Evolutionary conservation across 352 stramenopile genomes (phyloP).

Genomic region (Stramenopiles sp.): DNA sequence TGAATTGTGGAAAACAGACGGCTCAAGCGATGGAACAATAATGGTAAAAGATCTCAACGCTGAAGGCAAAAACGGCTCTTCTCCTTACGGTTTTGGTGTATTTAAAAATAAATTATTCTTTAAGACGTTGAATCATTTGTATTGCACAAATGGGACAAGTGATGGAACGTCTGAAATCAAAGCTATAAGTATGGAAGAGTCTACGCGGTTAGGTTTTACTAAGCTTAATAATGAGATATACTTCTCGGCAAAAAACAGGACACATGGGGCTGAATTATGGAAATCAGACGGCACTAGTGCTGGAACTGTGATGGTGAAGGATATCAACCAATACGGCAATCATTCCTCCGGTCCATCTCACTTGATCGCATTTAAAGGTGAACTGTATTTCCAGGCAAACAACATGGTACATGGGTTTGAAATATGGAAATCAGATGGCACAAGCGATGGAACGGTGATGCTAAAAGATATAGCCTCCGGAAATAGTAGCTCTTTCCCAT

Average conservation of each 20-base stretch:
- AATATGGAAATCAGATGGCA: constrained; percentile 48
- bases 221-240: too few species aligned
- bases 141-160: too few species aligned
- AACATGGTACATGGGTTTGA: constrained; percentile 36
- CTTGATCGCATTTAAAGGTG: not conserved
- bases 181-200: too few species aligned
- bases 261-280: constrained; percentile 48
- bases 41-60: constrained; percentile 49
- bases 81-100: too few species aligned
- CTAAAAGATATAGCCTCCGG: constrained; percentile 41
- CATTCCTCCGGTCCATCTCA: not conserved
- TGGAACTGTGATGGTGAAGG: constrained; percentile 37
- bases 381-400: constrained; percentile 46
- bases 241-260: constrained; percentile 41
- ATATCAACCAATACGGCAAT: constrained; percentile 35
- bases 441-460: constrained; percentile 31
- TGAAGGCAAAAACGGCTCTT: too few species aligned
- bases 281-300: constrained; percentile 34
- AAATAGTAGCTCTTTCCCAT: constrained; percentile 15
- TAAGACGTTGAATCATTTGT: too few species aligned
- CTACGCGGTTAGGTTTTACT: constrained; percentile 27
- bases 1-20: constrained; percentile 14
- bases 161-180: too few species aligned
- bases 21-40: constrained; percentile 30
- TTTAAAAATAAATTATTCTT: too few species aligned